Evolutionary conservation across 129 eudicot genomes (phyloP), one percentile per base, ranked within the genome.

Genomic region (Flaveria bidentis): DNA sequence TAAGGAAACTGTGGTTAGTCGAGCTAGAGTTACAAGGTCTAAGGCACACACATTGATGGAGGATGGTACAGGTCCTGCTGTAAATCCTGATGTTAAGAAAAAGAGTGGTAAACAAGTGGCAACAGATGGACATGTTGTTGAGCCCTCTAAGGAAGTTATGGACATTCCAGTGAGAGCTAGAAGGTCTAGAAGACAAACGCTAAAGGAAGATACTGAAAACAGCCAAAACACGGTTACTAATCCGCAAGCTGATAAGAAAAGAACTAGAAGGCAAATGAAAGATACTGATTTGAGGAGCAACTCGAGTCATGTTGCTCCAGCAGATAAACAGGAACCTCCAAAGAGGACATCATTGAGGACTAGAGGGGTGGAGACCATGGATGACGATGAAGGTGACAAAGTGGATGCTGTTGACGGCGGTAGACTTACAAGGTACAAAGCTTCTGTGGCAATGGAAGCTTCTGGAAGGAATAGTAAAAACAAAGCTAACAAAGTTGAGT

Each of bases 21-120:
- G 71, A 17, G 82, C 46, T 84, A 84, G 85, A 66, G 72, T 70
- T 68, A 88, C 87, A 6, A 82, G 93, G 82, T 82, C 88, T 51
- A 82, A 72, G 75, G 77, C 72, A 17, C 74, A 74, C 44, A 62
- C 66, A 20, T 30, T 58, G 52, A 41, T 44, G 49, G 86, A 69
- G 17, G 82, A 25, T n/a, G 61, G 45, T 52, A 12, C 20, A 44
- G 58, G 60, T 44, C 50, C 28, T 63, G 58, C 49, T 50, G 66
- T 16, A 6, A 78, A 57, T 49, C 64, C 81, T 22, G 57, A 73
- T 9, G 69, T 68, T 57, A 66, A 81, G 85, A 74, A 72, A 74
- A 85, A 49, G 44, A 72, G 77, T 49, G 84, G 74, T 26, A 73
- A 67, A 75, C 74, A 56, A 42, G 69, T 41, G 7, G 75, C 30